Percentiles rank a stretch among this genome's conserved stretches.
Conservation (phyloP, 345 rosid genomes). For the Citrus glauca region DNA sequence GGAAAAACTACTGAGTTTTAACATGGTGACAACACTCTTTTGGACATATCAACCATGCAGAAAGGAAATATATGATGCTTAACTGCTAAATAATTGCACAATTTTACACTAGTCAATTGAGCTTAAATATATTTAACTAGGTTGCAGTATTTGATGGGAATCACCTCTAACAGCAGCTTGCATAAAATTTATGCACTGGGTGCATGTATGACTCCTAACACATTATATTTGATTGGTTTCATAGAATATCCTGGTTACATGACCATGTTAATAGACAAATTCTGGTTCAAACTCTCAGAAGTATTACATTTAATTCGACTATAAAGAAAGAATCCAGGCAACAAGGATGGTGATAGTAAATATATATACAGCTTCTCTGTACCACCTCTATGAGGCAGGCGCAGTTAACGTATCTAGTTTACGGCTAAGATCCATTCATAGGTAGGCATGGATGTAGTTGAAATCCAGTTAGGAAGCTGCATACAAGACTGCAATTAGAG, state of each 20-base stretch:
- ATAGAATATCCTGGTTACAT: neutral
- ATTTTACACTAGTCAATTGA: neutral
- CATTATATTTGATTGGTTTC: neutral
- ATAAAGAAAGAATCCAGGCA: neutral
- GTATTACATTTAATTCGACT: neutral
- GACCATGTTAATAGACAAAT: neutral
- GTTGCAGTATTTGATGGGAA: neutral
- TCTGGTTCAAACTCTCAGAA: neutral
- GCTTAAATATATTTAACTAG: neutral
- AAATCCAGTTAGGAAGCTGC: neutral
- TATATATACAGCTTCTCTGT: neutral
- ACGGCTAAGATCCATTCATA: neutral
- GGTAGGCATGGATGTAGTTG: neutral
- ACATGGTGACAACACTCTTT: neutral
- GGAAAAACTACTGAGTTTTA: neutral
- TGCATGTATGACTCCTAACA: neutral
- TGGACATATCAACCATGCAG: neutral
- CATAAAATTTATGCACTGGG: neutral
- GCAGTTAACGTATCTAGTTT: neutral
- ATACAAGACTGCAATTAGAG: neutral
- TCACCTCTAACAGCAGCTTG: neutral
- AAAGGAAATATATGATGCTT: neutral
- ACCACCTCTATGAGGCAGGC: neutral
- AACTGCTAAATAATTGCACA: neutral
- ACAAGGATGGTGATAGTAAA: neutral